Conservation (phyloP, 192 early-diverging fungal species). For the Bifiguratus adelaidae region DNA sequence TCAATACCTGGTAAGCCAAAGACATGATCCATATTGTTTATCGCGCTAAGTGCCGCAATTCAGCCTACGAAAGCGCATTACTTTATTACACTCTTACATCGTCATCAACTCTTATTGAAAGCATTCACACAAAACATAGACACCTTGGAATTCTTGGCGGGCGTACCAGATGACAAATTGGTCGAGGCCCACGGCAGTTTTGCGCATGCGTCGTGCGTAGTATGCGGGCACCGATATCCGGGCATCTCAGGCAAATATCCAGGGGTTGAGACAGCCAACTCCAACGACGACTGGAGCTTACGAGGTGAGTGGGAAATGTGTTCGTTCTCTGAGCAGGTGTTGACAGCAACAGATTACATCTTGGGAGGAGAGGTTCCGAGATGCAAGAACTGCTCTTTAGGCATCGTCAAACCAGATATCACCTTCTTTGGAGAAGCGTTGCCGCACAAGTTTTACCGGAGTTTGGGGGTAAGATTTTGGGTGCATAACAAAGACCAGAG, state of each 20-base stretch:
- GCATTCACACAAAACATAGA: constrained; percentile 98
- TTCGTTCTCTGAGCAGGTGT: too few species aligned
- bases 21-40: background rate
- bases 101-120: constrained; percentile 60
- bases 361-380: constrained; percentile 48
- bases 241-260: too few species aligned
- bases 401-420: constrained; percentile 88
- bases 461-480: constrained; percentile 20
- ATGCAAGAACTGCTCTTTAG: constrained; percentile 47
- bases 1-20: constrained; percentile 25
- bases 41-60: background rate
- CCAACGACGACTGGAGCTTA: too few species aligned
- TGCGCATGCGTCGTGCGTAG: constrained; percentile 65
- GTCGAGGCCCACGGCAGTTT: constrained; percentile 97
- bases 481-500: background rate
- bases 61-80: constrained; percentile 79
- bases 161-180: constrained; percentile 52
- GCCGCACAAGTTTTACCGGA: constrained; percentile 62
- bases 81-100: constrained; percentile 70
- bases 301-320: too few species aligned
- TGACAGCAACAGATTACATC: constrained; percentile 25
- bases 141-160: constrained; percentile 80
- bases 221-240: constrained; percentile 43
- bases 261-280: too few species aligned
- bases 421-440: constrained; percentile 95